A percentile compares a stretch with the other conserved stretches of the same genome.
Evolutionary conservation across 176 grass and related monocot genomes (phyloP).

Genomic region (Phoenix dactylifera): DNA sequence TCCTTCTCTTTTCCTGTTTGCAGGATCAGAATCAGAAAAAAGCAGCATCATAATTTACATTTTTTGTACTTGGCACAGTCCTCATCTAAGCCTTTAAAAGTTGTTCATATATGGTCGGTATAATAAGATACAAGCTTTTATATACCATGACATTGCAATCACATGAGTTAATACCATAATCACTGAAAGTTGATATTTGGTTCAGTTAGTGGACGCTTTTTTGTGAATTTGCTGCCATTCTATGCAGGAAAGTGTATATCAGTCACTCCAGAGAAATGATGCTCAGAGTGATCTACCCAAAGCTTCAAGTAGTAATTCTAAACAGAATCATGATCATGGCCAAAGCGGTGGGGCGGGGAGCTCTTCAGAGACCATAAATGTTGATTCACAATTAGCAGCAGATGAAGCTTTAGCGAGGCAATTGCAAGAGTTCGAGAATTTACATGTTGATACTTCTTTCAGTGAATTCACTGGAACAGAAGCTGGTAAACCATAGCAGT

Average conservation of each 20-base stretch:
- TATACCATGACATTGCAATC: too few relatives aligned
- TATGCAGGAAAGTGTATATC: constrained; percentile 34
- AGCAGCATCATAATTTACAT: too few relatives aligned
- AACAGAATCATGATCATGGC: constrained; percentile 21
- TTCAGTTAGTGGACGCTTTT: too few relatives aligned
- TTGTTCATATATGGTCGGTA: too few relatives aligned
- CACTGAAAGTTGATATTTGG: too few relatives aligned
- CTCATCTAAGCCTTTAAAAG: too few relatives aligned
- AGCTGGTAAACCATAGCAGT: neutral
- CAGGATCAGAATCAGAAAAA: too few relatives aligned
- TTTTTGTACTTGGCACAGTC: too few relatives aligned
- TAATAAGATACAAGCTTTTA: too few relatives aligned
- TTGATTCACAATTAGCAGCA: constrained; percentile 27
- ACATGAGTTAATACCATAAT: too few relatives aligned
- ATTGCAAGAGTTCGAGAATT: constrained; percentile 47
- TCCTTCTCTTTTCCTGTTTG: too few relatives aligned
- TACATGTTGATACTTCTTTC: constrained; percentile 4
- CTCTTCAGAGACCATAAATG: constrained; percentile 13
- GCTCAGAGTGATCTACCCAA: constrained; percentile 10
- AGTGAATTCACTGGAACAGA: constrained; percentile 26
- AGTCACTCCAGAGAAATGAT: constrained; percentile 17
- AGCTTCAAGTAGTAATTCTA: constrained; percentile 8
- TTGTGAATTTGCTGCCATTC: neutral
- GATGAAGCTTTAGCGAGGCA: constrained; percentile 42
- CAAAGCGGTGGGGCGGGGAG: constrained; percentile 13